Conservation (phyloP, 83 land plant genomes). For the Picea mariana region DNA sequence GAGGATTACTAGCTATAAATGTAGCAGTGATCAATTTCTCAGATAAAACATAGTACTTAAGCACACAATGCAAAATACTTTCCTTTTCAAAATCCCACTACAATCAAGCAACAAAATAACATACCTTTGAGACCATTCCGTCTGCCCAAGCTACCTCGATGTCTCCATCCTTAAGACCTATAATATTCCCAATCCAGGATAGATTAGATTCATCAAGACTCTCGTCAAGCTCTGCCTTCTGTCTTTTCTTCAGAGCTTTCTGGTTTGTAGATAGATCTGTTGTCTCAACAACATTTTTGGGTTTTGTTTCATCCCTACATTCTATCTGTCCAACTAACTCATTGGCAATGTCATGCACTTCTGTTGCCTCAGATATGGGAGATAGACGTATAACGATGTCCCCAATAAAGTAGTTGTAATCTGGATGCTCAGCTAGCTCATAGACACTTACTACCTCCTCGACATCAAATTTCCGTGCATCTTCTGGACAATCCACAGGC, state of each 20-base stretch:
- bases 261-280: too few species aligned
- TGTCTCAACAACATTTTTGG: not conserved
- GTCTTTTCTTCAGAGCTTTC: conserved; percentile 16
- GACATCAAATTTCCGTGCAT: conserved; percentile 59
- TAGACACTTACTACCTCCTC: conserved; percentile 95
- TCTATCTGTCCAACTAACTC: not conserved
- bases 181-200: conserved; percentile 94
- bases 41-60: too few species aligned
- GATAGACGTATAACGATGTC: conserved; percentile 87
- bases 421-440: conserved; percentile 90
- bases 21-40: too few species aligned
- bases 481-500: conserved; percentile 70
- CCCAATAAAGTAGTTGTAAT: conserved; percentile 88
- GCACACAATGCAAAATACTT: too few species aligned
- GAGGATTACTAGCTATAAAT: too few species aligned
- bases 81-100: too few species aligned
- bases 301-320: not conserved
- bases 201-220: conserved; percentile 30
- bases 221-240: conserved; percentile 14
- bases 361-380: conserved; percentile 30
- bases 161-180: conserved; percentile 84
- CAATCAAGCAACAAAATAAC: not conserved
- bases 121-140: conserved; percentile 89
- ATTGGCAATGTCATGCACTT: not conserved
- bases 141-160: conserved; percentile 94